phyloP scores from a whole-genome alignment of 768 basidiomycete species.

The Clathrus columnatus region DNA sequence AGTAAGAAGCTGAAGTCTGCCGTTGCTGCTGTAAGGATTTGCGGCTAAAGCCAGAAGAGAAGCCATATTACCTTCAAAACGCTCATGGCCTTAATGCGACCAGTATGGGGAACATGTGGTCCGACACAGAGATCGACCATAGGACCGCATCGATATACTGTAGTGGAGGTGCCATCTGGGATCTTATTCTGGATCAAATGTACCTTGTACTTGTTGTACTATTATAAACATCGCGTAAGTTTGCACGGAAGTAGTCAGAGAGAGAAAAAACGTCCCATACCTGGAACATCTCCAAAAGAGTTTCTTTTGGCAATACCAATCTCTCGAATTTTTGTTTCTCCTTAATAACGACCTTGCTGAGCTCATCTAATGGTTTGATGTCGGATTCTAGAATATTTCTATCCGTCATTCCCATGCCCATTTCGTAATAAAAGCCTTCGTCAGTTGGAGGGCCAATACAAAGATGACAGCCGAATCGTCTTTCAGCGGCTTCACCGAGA shows the following conservation, averaged over 20 bases:
- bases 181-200: slow-evolving; percentile 94
- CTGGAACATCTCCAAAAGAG: slow-evolving; percentile 91
- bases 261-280: slow-evolving; percentile 35
- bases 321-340: slow-evolving; percentile 98
- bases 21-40: too few species aligned
- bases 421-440: slow-evolving; percentile 99
- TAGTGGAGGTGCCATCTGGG: slow-evolving; percentile 91
- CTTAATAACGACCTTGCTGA: slow-evolving; percentile 82
- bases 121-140: slow-evolving; percentile 97
- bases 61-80: slow-evolving; percentile 83
- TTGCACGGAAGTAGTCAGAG: background rate
- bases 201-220: slow-evolving; percentile 99
- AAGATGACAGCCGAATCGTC: slow-evolving; percentile 94
- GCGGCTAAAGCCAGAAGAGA: background rate
- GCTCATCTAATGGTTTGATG: slow-evolving; percentile 82
- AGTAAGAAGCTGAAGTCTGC: slow-evolving; percentile 97
- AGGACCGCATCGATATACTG: slow-evolving; percentile 97
- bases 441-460: slow-evolving; percentile 96
- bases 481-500: slow-evolving; percentile 91
- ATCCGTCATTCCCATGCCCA: slow-evolving; percentile 72
- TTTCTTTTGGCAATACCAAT: slow-evolving; percentile 86
- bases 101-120: slow-evolving; percentile 96
- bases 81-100: slow-evolving; percentile 95
- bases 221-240: slow-evolving; percentile 1
- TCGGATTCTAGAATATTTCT: slow-evolving; percentile 62